Evolutionary conservation across 2,329 filamentous ascomycete genomes (phyloP).

Genomic region (Pseudogymnoascus sp.): DNA sequence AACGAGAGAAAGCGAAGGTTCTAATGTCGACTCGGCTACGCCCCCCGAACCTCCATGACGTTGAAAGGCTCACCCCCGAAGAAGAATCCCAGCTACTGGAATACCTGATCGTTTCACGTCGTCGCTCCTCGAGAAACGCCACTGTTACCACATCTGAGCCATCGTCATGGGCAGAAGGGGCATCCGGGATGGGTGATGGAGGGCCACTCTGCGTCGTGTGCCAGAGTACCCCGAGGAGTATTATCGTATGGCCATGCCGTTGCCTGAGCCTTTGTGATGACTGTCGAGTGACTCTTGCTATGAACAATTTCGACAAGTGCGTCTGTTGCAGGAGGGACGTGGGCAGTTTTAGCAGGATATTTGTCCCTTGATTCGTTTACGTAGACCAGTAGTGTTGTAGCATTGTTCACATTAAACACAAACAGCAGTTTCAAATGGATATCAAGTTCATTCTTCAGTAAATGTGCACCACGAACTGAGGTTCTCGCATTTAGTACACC

Average conservation of each 20-base stretch:
- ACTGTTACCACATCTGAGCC: conserved; percentile 17
- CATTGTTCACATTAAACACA: background rate
- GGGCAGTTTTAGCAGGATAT: conserved; percentile 81
- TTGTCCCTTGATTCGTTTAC: conserved; percentile 53
- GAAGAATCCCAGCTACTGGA: conserved; percentile 57
- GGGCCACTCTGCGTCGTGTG: conserved; percentile 91
- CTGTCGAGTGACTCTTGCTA: conserved; percentile 83
- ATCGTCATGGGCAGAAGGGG: conserved; percentile 60
- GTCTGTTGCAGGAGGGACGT: conserved; percentile 89
- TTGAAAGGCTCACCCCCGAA: conserved; percentile 42
- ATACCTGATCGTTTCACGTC: conserved; percentile 45
- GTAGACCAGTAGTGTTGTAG: background rate
- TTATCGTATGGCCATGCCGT: conserved; percentile 94
- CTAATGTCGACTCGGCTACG: conserved; percentile 44
- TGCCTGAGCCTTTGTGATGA: conserved; percentile 94
- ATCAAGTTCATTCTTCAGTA: background rate
- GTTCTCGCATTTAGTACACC: background rate
- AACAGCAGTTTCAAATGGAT: background rate
- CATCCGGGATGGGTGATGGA: conserved; percentile 62
- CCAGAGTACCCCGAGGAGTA: conserved; percentile 74
- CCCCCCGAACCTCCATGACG: conserved; percentile 27
- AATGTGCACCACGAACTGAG: background rate
- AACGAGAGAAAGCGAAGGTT: conserved; percentile 63
- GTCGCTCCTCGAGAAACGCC: conserved; percentile 14
- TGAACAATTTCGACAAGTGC: conserved; percentile 96